These are phyloP conservation scores for Flaveria brownii DNA, from an alignment of 129 eudicot species.

Conservation along the genomic window DNA sequence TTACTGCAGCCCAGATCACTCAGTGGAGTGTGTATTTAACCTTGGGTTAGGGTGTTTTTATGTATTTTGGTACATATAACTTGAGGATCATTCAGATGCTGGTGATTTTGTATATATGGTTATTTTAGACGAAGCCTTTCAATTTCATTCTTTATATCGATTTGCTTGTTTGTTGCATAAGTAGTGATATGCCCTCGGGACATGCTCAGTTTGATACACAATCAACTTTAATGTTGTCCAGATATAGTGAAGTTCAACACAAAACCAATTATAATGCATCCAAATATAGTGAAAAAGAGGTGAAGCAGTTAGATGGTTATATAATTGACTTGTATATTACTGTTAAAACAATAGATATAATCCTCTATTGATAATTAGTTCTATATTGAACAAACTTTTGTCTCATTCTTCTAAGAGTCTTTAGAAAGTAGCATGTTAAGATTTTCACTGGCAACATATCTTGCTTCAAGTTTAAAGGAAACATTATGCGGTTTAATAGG, in stretches of 20 bases:
- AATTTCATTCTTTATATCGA: constrained; percentile 9
- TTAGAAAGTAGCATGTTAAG: no score
- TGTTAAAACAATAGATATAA: neutral
- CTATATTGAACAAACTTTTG: neutral
- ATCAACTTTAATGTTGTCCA: no score
- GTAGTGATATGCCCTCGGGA: neutral
- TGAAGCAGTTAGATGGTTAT: no score
- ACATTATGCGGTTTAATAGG: neutral
- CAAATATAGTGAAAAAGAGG: neutral
- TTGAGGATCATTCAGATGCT: constrained; percentile 35
- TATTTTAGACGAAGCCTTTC: constrained; percentile 23
- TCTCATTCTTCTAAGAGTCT: no score
- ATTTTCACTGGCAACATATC: no score
- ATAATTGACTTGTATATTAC: neutral
- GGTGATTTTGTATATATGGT: constrained; percentile 35
- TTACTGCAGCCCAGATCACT: constrained; percentile 25
- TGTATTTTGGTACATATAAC: constrained; percentile 39
- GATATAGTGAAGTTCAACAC: neutral
- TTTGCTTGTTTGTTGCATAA: constrained; percentile 5
- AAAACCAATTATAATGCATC: neutral
- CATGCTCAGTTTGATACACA: neutral
- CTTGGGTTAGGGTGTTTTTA: constrained; percentile 28
- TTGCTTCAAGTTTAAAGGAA: neutral
- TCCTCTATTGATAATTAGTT: no score
- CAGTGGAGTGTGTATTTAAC: constrained; percentile 35